Conservation (phyloP, 2,329 filamentous ascomycete species). For the Colletotrichum australisinense region DNA sequence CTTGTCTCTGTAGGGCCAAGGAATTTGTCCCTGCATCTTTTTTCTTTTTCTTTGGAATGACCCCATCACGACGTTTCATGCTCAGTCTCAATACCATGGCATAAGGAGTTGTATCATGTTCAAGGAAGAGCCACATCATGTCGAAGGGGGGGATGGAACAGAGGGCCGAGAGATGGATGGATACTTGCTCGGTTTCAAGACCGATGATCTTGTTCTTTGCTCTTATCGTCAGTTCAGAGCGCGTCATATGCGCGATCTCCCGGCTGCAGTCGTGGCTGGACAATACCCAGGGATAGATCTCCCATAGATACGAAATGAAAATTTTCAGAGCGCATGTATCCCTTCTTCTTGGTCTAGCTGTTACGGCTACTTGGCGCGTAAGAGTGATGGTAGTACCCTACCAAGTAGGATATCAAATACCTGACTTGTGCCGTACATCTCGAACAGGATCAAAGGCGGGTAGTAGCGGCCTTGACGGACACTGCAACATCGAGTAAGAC, state of each 20-base stretch:
- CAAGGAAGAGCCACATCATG: not conserved
- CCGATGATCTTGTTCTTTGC: not conserved
- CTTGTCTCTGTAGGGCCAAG: not conserved
- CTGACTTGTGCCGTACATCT: not conserved
- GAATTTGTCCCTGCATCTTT: not conserved
- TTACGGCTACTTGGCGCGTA: not conserved
- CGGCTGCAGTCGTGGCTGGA: not conserved
- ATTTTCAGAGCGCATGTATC: not conserved
- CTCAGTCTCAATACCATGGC: not conserved
- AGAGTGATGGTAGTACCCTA: not conserved
- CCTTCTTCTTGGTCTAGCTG: not conserved
- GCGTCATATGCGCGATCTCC: not conserved
- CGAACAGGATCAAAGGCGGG: no score
- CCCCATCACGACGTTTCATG: not conserved
- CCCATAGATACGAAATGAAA: not conserved
- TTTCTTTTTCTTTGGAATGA: not conserved
- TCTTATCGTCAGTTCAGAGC: not conserved
- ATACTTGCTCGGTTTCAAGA: not conserved
- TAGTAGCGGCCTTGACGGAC: no score
- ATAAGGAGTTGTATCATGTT: not conserved
- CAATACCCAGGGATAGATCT: slow-evolving; percentile 15
- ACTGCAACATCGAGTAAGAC: no score
- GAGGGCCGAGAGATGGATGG: not conserved
- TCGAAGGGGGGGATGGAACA: not conserved
- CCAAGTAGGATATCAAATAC: not conserved